Evolutionary conservation across 129 eudicot genomes (phyloP), one percentile per base, ranked within the genome.

Genomic region (Chrysanthemum seticuspe): DNA sequence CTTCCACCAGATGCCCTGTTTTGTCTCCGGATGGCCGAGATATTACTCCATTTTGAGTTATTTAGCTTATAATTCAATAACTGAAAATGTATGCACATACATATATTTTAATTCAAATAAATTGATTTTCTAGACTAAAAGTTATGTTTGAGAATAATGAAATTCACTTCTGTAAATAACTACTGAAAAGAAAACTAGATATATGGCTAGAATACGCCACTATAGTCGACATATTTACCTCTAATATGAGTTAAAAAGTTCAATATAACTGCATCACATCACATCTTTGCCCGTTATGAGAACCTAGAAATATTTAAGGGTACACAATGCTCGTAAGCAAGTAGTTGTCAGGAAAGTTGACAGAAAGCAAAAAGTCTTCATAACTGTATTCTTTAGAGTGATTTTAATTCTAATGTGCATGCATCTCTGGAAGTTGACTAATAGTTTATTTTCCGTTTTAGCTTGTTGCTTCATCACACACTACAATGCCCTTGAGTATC

Each of bases 381-480:
- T 19, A 13, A 10, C 31, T 70, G 7, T 16, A 40, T 31, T 27
- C 13, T 54, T 69, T 31, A 70, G 10, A 27, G 10, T 67, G 51
- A 76, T 51, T 9, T 0, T 76, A 47, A 58, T 27, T 69, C 13
- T 29, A 58, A 69, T 59, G 61, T 45, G 25, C 27, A 12, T 59
- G 69, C 63, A 49, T 76, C 11, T 76, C 13, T 29, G 49, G 29
- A n/a, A 76, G 55, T 31, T 4, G 18, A 61, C 57, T 68, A 63
- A 68, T 69, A 14, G 50, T 69, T 31, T 2, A 9, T 65, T 56
- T 21, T 48, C 50, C 58, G 9, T 13, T 57, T 49, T 74, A 92
- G 97, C 96, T 92, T 74, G 85, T 87, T 63, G 76, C 85, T 67
- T 79, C 91, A 62, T 81, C 84, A 68, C 86, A 85, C 50, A 67